phyloP scores from a whole-genome alignment of 371 early-diverging fungal species.

The Lichtheimia ornata region DNA sequence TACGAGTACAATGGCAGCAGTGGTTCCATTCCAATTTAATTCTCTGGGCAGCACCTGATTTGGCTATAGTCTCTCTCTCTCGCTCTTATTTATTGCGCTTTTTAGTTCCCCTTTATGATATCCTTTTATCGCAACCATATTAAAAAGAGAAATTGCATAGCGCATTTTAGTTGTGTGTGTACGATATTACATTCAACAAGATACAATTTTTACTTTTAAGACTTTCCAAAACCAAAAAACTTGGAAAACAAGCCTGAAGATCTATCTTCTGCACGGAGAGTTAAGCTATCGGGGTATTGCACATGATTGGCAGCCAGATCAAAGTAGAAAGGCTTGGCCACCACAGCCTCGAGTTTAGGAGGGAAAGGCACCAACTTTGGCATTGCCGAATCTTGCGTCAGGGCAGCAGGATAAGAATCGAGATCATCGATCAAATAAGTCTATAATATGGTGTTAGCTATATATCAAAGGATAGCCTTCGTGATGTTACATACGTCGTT shows the following conservation, averaged over 20 bases:
- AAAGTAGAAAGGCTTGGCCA: constrained; percentile 80
- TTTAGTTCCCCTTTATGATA: no score
- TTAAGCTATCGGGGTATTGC: constrained; percentile 56
- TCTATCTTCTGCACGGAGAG: constrained; percentile 31
- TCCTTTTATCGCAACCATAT: no score
- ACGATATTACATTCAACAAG: no score
- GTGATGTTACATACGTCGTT: constrained; percentile 16
- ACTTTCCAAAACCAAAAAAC: constrained; percentile 36
- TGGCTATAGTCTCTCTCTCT: no score
- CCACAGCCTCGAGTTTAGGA: constrained; percentile 67
- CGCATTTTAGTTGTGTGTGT: no score
- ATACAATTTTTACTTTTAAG: constrained; percentile 3
- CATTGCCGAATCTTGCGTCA: constrained; percentile 30
- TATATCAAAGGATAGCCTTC: background rate
- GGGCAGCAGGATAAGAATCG: constrained; percentile 51
- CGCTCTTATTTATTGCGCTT: no score
- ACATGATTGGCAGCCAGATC: constrained; percentile 78
- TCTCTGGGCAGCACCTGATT: no score
- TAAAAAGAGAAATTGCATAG: no score
- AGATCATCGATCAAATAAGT: constrained; percentile 49
- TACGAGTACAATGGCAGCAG: background rate
- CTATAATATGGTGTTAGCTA: constrained; percentile 11
- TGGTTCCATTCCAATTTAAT: background rate
- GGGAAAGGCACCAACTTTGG: constrained; percentile 68
- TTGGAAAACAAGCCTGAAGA: constrained; percentile 27